Evolutionary conservation across 2,329 filamentous ascomycete species (phyloP), one percentile per base, ranked within the genome.

Genomic region (Escovopsis sp.): DNA sequence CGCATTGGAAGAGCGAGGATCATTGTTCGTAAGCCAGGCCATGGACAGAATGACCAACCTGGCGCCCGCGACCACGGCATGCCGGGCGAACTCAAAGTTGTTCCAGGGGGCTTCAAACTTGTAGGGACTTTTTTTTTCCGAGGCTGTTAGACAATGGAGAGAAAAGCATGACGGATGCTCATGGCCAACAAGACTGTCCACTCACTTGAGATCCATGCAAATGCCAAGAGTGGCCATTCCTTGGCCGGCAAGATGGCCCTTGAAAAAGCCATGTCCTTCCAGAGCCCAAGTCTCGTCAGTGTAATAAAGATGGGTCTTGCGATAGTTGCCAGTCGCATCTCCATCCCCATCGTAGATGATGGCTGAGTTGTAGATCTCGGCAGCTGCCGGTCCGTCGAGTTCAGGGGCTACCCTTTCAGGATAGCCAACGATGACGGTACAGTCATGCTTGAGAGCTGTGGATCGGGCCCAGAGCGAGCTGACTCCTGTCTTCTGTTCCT

Each of bases 1-100:
- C 26, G 50, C 66, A 45, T 53, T 75, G 54, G 65, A 77, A 7
- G 45, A 44, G 15, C 52, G 65, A 1, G 59, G 67, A 51, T 66
- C 70, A 47, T 67, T 75, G 43, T 57, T 65, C 2, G 82, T 85
- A 30, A 84, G 65, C 84, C 83, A 89, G 0, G 85, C 82, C 84
- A 88, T 88, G 4, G 73, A 76, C 0, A 89, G 50, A 32, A 87
- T 73, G 2, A 85, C 76, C 0, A 88, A 48, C 12, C 77, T 75
- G 0, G 80, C 72, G 0, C 68, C 53, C 0, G 62, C 60, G 2
- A 74, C 60, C 0, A 85, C 55, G 6, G 80, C 63, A 36, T 83
- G 75, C 23, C 64, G 70, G 0, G 69, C 70, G 12, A 67, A 67
- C 42, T 70, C 64, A 26, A 61, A 66, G 0, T 49, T 51, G 6